These are phyloP conservation scores for Hypomyces rosellus DNA, from an alignment of 2,329 filamentous ascomycete species.

Conservation along the genomic window DNA sequence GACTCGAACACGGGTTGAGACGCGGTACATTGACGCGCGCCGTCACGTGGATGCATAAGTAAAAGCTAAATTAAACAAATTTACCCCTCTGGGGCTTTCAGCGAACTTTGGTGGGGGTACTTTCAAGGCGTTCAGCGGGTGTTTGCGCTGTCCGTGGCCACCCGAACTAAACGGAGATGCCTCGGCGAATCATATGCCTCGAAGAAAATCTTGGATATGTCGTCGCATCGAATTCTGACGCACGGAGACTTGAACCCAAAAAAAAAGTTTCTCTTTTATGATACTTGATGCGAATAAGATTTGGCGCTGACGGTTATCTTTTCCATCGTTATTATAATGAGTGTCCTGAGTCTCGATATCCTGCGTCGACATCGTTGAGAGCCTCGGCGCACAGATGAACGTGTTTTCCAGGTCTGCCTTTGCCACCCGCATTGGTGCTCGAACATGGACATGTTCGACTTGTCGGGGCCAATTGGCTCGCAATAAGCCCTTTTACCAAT, in stretches of 20 bases:
- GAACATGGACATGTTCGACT: slow-evolving; percentile 41
- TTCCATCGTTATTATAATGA: slow-evolving; percentile 11
- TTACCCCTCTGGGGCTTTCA: too few species aligned
- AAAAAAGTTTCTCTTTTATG: too few species aligned
- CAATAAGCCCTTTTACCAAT: slow-evolving; percentile 22
- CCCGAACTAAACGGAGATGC: slow-evolving; percentile 2
- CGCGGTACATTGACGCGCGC: slow-evolving; percentile 8
- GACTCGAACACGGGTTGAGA: slow-evolving; percentile 6
- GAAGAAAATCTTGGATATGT: slow-evolving; percentile 12
- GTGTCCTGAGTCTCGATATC: slow-evolving; percentile 3
- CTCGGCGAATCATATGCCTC: slow-evolving; percentile 10
- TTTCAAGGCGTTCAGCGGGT: slow-evolving; percentile 1
- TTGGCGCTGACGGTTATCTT: not conserved
- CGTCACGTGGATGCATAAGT: slow-evolving; percentile 4
- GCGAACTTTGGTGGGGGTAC: not conserved
- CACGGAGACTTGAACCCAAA: too few species aligned
- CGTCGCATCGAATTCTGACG: slow-evolving; percentile 1
- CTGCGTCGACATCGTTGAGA: slow-evolving; percentile 9
- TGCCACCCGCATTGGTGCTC: slow-evolving; percentile 32
- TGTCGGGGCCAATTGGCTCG: slow-evolving; percentile 36
- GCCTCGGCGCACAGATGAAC: slow-evolving; percentile 33
- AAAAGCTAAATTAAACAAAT: too few species aligned
- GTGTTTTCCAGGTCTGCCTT: slow-evolving; percentile 31
- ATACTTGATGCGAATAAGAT: too few species aligned
- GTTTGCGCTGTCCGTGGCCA: not conserved